Percentiles rank a stretch among this genome's conserved stretches.
These are phyloP conservation scores for Camellia japonica DNA, from an alignment of 148 eudicot species.

Conservation along the genomic window DNA sequence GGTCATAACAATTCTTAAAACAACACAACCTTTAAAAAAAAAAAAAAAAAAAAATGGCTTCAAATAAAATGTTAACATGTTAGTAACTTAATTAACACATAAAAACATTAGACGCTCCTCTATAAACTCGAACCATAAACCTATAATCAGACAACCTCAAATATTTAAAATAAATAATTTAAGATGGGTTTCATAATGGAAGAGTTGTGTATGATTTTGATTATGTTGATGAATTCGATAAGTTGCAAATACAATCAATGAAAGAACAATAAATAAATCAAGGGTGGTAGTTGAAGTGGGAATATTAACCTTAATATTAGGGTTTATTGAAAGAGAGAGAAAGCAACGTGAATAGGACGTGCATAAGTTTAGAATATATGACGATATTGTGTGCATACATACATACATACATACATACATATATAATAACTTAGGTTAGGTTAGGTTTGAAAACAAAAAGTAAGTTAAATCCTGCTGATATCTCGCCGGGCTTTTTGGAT, in stretches of 20 bases:
- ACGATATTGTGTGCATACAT: conserved; percentile 7
- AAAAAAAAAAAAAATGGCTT: too few relatives aligned
- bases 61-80: too few relatives aligned
- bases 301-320: conserved; percentile 20
- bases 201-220: too few relatives aligned
- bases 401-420: neutral
- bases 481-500: conserved; percentile 38
- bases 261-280: neutral
- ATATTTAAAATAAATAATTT: too few relatives aligned
- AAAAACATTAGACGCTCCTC: too few relatives aligned
- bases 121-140: too few relatives aligned
- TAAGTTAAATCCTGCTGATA: conserved; percentile 19
- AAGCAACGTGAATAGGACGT: conserved; percentile 38
- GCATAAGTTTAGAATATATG: conserved; percentile 27
- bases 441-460: neutral
- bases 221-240: too few relatives aligned
- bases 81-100: too few relatives aligned
- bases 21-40: too few relatives aligned
- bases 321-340: conserved; percentile 12
- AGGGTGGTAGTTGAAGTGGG: conserved; percentile 1
- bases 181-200: too few relatives aligned
- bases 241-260: too few relatives aligned
- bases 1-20: neutral
- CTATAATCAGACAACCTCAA: too few relatives aligned
- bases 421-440: neutral